Base-by-base conservation (phyloP, 2,329 filamentous ascomycete genomes). In the Fusarium denticulatum region DNA sequence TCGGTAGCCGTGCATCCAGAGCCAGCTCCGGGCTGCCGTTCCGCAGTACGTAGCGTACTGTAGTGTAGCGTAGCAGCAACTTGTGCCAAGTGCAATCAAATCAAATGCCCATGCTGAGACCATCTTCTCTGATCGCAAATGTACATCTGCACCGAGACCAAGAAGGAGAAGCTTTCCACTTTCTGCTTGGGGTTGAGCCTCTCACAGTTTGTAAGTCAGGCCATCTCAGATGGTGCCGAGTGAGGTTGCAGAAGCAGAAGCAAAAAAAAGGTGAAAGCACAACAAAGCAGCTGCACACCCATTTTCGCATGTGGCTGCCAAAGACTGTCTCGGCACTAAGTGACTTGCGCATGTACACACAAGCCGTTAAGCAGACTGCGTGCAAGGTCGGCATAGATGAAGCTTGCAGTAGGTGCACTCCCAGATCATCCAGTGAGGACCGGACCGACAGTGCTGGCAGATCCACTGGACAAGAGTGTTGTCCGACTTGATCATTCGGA, bases 351-450 rank as follows among this genome's bases (percentile, higher is more conserved):
- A 59, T 24, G 34, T 45, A 55, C 16, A 20, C 49, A 36, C n/a
- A 59, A 57, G 50, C 62, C 43, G 60, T 76, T 74, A 82, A 53
- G 73, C 76, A 53, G 78, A 73, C 60, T 88, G 84, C 52, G 86
- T 85, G 79, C 91, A 92, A 32, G 85, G 82, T 59, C 89, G 85
- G 80, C 91, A 93, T 36, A 88, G 86, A 81, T 92, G 90, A 57
- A 91, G 82, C 80, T 90, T 90, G 87, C 91, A 93, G 80, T 91
- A 91, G 69, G 86, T 85, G 83, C 91, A 93, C 80, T 93, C 89
- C 73, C 88, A 92, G 77, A 93, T 92, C 81, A 87, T 88, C 89
- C 90, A 92, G 81, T 90, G 88, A 58, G 90, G 90, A 4, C 90
- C 90, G 5, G 87, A 88, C 69, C 89, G 87, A 79, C 91, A 93